phyloP scores from a whole-genome alignment of 78 protist species.

The Dictyostelium purpureum region DNA sequence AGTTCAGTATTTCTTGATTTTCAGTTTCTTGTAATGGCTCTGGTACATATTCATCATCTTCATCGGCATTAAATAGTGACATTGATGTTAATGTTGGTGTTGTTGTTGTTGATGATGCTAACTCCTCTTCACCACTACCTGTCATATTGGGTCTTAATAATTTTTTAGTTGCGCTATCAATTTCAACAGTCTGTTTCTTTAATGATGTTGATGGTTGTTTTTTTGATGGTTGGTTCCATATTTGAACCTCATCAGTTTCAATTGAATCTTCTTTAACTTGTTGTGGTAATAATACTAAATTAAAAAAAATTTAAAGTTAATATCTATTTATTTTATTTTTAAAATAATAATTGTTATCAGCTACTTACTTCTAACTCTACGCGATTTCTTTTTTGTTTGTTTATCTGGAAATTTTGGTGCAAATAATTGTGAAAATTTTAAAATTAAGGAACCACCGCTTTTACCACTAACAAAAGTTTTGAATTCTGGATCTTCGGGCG shows the following conservation, averaged over 20 bases:
- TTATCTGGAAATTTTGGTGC: conserved; percentile 56
- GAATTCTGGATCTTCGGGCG: conserved; percentile 34
- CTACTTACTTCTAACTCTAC: background rate
- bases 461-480: conserved; percentile 39
- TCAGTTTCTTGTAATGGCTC: conserved; percentile 36
- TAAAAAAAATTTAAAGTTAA: too few species aligned
- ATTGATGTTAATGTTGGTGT: background rate
- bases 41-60: conserved; percentile 55
- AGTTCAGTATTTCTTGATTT: background rate
- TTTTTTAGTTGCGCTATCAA: conserved; percentile 2
- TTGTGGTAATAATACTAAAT: background rate
- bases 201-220: conserved; percentile 22
- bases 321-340: too few species aligned
- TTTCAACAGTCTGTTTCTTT: background rate
- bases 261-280: background rate
- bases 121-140: background rate
- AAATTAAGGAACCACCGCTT: conserved; percentile 17
- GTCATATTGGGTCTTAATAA: background rate
- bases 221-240: conserved; percentile 16
- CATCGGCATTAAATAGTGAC: conserved; percentile 1
- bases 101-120: background rate
- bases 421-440: conserved; percentile 51
- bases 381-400: background rate
- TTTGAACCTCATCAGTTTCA: background rate
- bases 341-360: background rate